Evolutionary conservation across 257 asterid genomes (phyloP).

Genomic region (Galeopsis tetrahit): DNA sequence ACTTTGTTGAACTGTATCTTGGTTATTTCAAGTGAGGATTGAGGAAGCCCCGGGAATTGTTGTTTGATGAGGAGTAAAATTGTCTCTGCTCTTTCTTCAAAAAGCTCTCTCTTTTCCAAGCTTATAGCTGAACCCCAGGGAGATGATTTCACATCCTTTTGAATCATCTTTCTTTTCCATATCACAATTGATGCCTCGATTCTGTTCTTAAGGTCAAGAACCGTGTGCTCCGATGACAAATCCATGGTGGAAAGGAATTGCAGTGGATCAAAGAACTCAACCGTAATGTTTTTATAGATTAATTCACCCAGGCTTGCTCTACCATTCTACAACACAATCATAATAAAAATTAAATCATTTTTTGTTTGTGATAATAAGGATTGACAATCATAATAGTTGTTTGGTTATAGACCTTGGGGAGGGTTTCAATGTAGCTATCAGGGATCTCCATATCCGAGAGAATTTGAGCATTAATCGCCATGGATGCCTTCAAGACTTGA

Average conservation of each 20-base stretch:
- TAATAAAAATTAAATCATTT: neutral
- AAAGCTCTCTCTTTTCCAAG: slow-evolving; percentile 82
- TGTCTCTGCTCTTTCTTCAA: slow-evolving; percentile 85
- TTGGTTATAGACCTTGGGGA: slow-evolving; percentile 65
- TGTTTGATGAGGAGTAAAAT: slow-evolving; percentile 74
- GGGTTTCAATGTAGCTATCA: slow-evolving; percentile 81
- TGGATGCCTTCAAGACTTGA: slow-evolving; percentile 85
- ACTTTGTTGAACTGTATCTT: slow-evolving; percentile 80
- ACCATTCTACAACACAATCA: slow-evolving; percentile 60
- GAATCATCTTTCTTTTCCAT: slow-evolving; percentile 80
- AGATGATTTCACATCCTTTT: slow-evolving; percentile 68
- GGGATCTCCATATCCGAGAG: slow-evolving; percentile 90
- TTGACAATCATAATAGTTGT: neutral
- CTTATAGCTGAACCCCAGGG: slow-evolving; percentile 78
- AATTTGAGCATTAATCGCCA: slow-evolving; percentile 88
- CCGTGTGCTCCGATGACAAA: slow-evolving; percentile 80
- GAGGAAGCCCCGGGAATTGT: slow-evolving; percentile 78
- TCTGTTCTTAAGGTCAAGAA: slow-evolving; percentile 83
- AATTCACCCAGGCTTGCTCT: slow-evolving; percentile 81
- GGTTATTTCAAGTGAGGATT: slow-evolving; percentile 86
- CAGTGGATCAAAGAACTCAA: slow-evolving; percentile 72
- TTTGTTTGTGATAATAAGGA: neutral
- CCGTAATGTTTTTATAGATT: slow-evolving; percentile 70
- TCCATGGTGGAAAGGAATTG: slow-evolving; percentile 70
- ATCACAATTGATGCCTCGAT: slow-evolving; percentile 90